Base-by-base conservation (phyloP, 176 grass and related monocot genomes). In the Cymbopogon citratus region DNA sequence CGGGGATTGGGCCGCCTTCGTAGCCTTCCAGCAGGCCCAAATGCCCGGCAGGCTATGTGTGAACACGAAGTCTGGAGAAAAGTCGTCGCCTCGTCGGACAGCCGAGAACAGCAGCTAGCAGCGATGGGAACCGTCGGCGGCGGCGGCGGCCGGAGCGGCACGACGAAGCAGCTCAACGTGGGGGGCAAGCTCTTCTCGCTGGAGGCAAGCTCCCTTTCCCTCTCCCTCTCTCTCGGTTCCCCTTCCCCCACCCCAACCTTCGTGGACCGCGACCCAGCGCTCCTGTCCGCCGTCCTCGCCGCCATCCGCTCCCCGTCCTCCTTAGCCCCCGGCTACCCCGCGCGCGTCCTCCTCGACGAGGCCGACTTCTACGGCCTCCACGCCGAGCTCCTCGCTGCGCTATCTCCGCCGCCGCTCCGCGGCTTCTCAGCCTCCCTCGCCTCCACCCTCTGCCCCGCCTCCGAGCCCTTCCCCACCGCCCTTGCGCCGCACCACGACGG, bases 361-460 rank as follows among this genome's bases (percentile, higher is more conserved):
- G 92, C 88, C 56, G 51, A 60, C 61, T 92, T 89, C 84, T 95
- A 95, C 31, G 92, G 90, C 54, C 75, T 89, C 75, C 81, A 91
- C 9, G 64, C 69, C 38, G 82, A 66, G 23, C 84, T 98, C 82
- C 88, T 88, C 12, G 82, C 73, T 5, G 87, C 88, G 15, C 81
- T 93, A 52, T 79, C 88, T 27, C 88, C 92, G 74, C 95, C 92
- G 71, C 92, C 92, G 6, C 87, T 98, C 82, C 73, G 91, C 34
- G 92, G 95, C 39, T 91, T 89, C 79, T 90, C 91, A n/a, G 82
- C 89, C 79, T 85, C 82, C 40, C 87, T 88, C 8, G 69, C 87
- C 13, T 75, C 84, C 71, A 86, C 82, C 9, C 64, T 98, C 63
- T 60, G 81, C 34, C 95, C 95, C 7, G 45, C 90, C 13, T 89